Conservation (phyloP, 768 basidiomycete genomes). For the Mycena belliarum region DNA sequence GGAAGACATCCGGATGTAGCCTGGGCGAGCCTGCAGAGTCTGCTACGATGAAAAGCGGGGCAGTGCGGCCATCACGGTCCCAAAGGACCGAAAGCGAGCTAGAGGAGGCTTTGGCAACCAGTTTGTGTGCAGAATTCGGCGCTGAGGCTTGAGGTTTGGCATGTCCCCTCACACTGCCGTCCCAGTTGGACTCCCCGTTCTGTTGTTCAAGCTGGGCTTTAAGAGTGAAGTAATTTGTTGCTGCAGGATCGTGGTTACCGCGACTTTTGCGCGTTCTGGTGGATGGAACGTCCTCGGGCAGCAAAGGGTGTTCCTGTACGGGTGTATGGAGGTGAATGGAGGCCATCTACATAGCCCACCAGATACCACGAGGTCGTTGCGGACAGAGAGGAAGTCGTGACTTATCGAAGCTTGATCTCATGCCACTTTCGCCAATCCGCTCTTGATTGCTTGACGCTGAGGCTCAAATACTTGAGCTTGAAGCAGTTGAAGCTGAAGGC, state of each 20-base stretch:
- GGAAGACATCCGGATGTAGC: constrained; percentile 7
- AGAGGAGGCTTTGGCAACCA: constrained; percentile 28
- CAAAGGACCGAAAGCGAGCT: constrained; percentile 42
- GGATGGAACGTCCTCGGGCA: constrained; percentile 51
- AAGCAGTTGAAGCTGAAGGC: too few species aligned
- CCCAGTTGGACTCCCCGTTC: background rate
- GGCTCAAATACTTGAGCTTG: too few species aligned
- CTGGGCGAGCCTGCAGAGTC: constrained; percentile 5
- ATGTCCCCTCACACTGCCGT: constrained; percentile 1
- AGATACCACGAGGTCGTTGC: constrained; percentile 12
- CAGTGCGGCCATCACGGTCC: constrained; percentile 34
- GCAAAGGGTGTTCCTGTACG: constrained; percentile 74
- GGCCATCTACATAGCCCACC: constrained; percentile 25
- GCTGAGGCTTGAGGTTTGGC: constrained; percentile 14
- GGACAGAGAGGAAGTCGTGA: background rate
- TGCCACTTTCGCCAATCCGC: too few species aligned
- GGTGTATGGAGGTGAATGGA: constrained; percentile 51
- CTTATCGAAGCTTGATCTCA: too few species aligned
- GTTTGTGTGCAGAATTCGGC: constrained; percentile 10
- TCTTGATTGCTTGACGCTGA: too few species aligned
- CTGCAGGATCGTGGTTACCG: constrained; percentile 36
- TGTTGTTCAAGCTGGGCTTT: constrained; percentile 61
- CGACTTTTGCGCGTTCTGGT: constrained; percentile 52
- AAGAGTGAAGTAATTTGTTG: constrained; percentile 60
- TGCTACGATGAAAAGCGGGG: constrained; percentile 47